A percentile compares a stretch with the other conserved stretches of the same genome.
Conservation (phyloP, 1,139 yeast genomes). For the Protomyces lactucae-debilis region DNA sequence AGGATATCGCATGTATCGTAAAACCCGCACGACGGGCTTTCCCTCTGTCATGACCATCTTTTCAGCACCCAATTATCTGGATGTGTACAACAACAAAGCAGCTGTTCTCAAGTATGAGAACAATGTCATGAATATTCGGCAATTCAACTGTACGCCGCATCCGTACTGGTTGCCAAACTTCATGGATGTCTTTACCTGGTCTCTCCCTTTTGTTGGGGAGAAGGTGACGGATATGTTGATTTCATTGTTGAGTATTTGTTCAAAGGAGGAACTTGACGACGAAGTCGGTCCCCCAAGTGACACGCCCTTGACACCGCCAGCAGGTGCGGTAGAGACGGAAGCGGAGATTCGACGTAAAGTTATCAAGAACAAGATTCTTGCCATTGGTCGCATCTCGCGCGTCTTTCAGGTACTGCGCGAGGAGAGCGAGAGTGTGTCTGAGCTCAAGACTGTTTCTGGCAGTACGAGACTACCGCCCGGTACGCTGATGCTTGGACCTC, state of each 20-base stretch:
- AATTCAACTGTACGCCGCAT: conserved; percentile 86
- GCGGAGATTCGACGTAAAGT: conserved; percentile 51
- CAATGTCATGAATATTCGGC: conserved; percentile 84
- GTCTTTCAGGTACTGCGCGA: conserved; percentile 88
- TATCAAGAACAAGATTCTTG: conserved; percentile 80
- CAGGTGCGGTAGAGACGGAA: conserved; percentile 30
- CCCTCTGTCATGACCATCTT: conserved; percentile 89
- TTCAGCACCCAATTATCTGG: conserved; percentile 94
- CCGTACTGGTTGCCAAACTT: conserved; percentile 97
- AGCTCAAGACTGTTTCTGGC: conserved; percentile 63
- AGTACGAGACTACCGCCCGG: conserved; percentile 76
- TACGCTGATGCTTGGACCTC: conserved; percentile 73
- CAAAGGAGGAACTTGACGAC: conserved; percentile 88
- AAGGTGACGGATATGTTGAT: conserved; percentile 91
- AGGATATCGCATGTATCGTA: conserved; percentile 80
- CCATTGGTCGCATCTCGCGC: conserved; percentile 89
- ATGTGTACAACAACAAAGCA: conserved; percentile 89
- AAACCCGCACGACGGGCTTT: conserved; percentile 82
- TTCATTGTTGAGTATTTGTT: conserved; percentile 83
- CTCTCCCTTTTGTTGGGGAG: conserved; percentile 94
- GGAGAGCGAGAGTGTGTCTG: conserved; percentile 83
- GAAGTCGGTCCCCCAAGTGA: conserved; percentile 39
- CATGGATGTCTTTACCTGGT: conserved; percentile 98
- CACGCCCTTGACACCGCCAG: conserved; percentile 31
- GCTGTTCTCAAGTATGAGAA: conserved; percentile 88